A percentile compares a stretch with the other conserved stretches of the same genome.
phyloP scores from a whole-genome alignment of 177 flowering plant genomes.

The Telopea speciosissima region DNA sequence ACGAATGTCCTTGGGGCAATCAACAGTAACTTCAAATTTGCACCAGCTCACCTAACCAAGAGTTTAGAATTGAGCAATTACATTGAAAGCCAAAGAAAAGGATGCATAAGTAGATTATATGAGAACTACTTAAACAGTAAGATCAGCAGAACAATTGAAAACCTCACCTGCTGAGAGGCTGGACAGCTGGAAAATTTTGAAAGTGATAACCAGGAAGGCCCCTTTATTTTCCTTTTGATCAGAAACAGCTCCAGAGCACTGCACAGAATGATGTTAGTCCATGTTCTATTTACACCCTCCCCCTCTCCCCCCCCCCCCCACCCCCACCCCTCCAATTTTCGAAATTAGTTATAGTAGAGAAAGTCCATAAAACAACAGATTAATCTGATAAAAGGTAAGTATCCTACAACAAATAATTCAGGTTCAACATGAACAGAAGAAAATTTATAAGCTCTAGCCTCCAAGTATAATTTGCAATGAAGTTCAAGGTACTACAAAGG shows the following conservation, averaged over 20 bases:
- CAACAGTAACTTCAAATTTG: conserved; percentile 80
- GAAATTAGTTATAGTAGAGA: not conserved
- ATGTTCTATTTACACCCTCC: not conserved
- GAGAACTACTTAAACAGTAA: conserved; percentile 3
- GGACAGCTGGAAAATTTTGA: conserved; percentile 58
- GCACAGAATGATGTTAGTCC: conserved; percentile 27
- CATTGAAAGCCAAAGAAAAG: not conserved
- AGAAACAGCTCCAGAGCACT: conserved; percentile 94
- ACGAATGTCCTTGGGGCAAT: conserved; percentile 62
- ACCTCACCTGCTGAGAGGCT: conserved; percentile 55
- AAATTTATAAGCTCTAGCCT: not conserved
- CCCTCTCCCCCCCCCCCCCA: no score
- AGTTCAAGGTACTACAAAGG: no score
- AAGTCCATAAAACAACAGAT: not conserved
- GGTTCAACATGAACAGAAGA: not conserved
- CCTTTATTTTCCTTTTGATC: conserved; percentile 82
- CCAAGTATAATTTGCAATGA: not conserved
- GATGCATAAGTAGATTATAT: not conserved
- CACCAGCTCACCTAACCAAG: conserved; percentile 94
- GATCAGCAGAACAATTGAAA: conserved; percentile 5
- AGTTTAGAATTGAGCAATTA: not conserved
- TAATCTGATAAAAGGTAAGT: not conserved
- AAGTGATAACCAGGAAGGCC: conserved; percentile 90
- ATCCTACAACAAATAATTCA: not conserved
- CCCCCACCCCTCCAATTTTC: not conserved